Evolutionary conservation across 345 rosid species (phyloP), one percentile per base, ranked within the genome.

Genomic region (Gossypium longicalyx): DNA sequence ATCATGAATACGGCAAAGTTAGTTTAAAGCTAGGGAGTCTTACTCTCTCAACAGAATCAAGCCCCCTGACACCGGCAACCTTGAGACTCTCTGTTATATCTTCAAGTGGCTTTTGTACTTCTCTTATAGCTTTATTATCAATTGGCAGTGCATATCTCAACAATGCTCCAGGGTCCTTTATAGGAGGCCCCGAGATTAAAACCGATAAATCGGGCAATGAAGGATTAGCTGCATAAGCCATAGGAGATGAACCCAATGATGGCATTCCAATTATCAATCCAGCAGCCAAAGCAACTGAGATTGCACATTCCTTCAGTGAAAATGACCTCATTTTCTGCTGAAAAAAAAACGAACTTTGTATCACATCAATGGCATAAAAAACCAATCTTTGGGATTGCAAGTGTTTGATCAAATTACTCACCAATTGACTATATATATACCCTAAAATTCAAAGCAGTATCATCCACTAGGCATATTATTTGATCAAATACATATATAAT

Each of bases 51-150:
- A 89, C 98, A 7, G 98, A 87, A 80, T 95, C 99, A 12, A 95
- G 97, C 29, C 91, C 98, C 83, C 83, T 90, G 53, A 91, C 82
- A 25, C 99, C 99, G 20, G 99, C 81, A 73, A 90, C 51, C 88
- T 90, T 93, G 85, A 95, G 98, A 82, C 97, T 89, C 23, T 95
- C 99, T 0, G 99, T 87, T 81, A 95, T 93, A 80, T 91, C 98
- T 78, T 95, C 98, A 1, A 95, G 97, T 1, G 99, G 99, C 74
- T 91, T 95, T 67, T 95, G 99, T 0, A 95, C 99, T 78, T 93
- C 94, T 82, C 99, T 89, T 49, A 91, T 87, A 77, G 99, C 96
- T 77, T 93, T 92, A 69, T 89, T 94, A 73, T 91, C 78, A 76
- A 95, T 91, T 15, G 99, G 99, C 82, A 95, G 86, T 12, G 96